Conservation (phyloP, 306 rosid genomes). For the Cyamopsis tetragonoloba region DNA sequence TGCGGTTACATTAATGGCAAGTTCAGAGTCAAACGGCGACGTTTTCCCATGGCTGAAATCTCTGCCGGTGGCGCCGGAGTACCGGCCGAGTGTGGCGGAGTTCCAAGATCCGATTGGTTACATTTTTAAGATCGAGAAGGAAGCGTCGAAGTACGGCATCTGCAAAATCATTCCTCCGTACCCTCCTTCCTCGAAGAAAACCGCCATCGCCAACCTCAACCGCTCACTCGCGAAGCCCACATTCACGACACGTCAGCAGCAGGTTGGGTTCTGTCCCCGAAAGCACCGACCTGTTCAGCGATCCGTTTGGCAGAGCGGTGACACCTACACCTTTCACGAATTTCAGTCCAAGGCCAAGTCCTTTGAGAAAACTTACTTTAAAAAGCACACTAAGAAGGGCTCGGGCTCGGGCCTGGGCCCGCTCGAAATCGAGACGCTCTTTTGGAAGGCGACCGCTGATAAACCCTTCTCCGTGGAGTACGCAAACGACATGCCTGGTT, state of each 20-base stretch:
- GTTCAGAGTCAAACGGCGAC: conserved; percentile 59
- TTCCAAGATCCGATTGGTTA: conserved; percentile 88
- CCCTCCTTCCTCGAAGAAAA: conserved; percentile 62
- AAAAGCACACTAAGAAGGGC: conserved; percentile 39
- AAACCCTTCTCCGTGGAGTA: conserved; percentile 87
- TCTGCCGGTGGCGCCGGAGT: conserved; percentile 82
- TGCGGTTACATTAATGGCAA: conserved; percentile 36
- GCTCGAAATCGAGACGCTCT: conserved; percentile 68
- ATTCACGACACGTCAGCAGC: conserved; percentile 93
- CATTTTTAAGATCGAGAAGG: conserved; percentile 95
- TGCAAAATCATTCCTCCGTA: conserved; percentile 92
- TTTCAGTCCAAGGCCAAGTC: conserved; percentile 73
- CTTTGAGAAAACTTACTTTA: conserved; percentile 62
- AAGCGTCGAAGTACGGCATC: conserved; percentile 86
- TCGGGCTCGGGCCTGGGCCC: background rate
- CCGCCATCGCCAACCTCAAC: conserved; percentile 68
- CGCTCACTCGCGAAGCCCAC: conserved; percentile 46
- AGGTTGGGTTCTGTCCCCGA: conserved; percentile 98
- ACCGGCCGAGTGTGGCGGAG: conserved; percentile 64
- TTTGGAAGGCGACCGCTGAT: conserved; percentile 85
- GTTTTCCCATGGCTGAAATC: conserved; percentile 79
- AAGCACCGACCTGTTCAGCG: conserved; percentile 62
- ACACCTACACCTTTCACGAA: conserved; percentile 57
- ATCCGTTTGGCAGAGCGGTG: conserved; percentile 95
- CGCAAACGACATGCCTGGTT: conserved; percentile 93